Percentiles rank a stretch among this genome's conserved stretches.
Conservation (phyloP, 768 basidiomycete species). For the Chlorophyllum brunneum region DNA sequence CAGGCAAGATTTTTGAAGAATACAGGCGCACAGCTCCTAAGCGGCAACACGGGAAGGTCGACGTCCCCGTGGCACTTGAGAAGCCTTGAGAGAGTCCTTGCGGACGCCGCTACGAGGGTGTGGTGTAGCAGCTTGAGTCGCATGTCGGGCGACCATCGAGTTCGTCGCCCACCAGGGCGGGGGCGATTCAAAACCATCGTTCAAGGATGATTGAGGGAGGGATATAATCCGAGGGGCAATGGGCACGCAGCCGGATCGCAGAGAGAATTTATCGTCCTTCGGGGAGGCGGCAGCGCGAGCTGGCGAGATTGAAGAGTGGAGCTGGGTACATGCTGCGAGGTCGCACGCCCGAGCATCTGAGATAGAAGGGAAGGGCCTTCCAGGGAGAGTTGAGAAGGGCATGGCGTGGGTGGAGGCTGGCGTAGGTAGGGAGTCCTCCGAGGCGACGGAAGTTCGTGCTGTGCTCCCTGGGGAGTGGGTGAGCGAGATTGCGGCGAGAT, state of each 20-base stretch:
- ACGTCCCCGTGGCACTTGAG: constrained; percentile 6
- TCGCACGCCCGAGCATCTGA: constrained; percentile 10
- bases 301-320: neutral
- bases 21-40: neutral
- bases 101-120: constrained; percentile 4
- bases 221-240: constrained; percentile 2
- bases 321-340: constrained; percentile 11
- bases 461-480: constrained; percentile 21
- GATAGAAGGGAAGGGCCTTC: constrained; percentile 12
- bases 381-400: constrained; percentile 26
- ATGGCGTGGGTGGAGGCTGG: constrained; percentile 37
- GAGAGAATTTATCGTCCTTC: neutral
- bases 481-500: constrained; percentile 26
- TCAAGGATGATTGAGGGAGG: constrained; percentile 7
- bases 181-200: constrained; percentile 3
- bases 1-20: neutral
- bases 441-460: constrained; percentile 31
- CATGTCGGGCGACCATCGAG: constrained; percentile 5
- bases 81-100: neutral
- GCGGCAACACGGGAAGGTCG: constrained; percentile 4
- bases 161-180: constrained; percentile 8
- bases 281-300: neutral
- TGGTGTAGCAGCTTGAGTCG: constrained; percentile 4
- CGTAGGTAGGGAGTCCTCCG: constrained; percentile 50
- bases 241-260: constrained; percentile 7